Percentiles rank a stretch among this genome's conserved stretches.
Evolutionary conservation across 768 basidiomycete species (phyloP).

Genomic region (Mycena sanguinolenta): DNA sequence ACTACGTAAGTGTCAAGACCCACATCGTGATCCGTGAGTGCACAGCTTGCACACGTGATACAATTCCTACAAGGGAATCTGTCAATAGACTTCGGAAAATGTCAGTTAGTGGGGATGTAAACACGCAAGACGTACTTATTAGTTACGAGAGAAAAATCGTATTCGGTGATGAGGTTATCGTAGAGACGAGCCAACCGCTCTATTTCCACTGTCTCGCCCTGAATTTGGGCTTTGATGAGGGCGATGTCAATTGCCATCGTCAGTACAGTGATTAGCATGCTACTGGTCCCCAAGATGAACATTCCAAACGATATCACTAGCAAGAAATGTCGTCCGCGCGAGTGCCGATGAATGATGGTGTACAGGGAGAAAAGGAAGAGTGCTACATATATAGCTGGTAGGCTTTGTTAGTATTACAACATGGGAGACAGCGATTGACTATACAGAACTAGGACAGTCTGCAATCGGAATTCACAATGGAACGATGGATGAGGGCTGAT

Average conservation of each 20-base stretch:
- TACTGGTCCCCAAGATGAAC: neutral
- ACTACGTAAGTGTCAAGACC: no score
- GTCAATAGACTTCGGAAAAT: neutral
- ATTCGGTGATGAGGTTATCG: neutral
- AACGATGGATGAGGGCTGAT: no score
- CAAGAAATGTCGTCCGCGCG: neutral
- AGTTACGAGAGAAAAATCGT: neutral
- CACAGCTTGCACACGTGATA: no score
- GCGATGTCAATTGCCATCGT: neutral
- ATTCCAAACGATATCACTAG: neutral
- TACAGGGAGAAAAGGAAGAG: no score
- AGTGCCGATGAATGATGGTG: neutral
- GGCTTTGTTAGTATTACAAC: no score
- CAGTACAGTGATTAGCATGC: neutral
- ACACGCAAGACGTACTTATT: neutral
- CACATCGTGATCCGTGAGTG: no score
- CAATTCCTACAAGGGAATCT: no score
- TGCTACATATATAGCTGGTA: no score
- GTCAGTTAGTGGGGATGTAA: neutral
- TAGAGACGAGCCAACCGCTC: neutral
- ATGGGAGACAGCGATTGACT: no score
- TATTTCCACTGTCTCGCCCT: neutral
- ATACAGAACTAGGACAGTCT: no score
- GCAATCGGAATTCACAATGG: no score
- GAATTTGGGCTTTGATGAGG: neutral